Percentiles rank a stretch among this genome's conserved stretches.
These are phyloP conservation scores for Saccharomycopsis microspora DNA, from an alignment of 805 yeast genomes.

Conservation along the genomic window DNA sequence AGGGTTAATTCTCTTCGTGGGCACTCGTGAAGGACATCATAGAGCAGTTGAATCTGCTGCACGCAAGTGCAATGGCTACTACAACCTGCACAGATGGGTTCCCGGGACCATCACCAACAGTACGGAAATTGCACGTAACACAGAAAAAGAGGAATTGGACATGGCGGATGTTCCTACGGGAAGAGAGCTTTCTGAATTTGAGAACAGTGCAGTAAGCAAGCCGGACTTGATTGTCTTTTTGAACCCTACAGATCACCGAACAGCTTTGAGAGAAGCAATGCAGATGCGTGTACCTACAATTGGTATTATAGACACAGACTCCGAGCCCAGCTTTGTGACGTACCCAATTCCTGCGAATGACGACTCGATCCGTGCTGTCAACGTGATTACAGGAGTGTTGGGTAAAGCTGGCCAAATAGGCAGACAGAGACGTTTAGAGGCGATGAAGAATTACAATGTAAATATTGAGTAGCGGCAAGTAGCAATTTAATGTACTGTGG, in stretches of 20 bases:
- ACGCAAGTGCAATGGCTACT: slow-evolving; percentile 62
- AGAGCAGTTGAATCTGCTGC: slow-evolving; percentile 75
- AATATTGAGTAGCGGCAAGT: no score
- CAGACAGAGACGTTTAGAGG: slow-evolving; percentile 39
- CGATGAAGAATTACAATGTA: slow-evolving; percentile 20
- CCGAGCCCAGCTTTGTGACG: slow-evolving; percentile 80
- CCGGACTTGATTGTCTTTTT: slow-evolving; percentile 84
- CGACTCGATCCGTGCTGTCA: slow-evolving; percentile 74
- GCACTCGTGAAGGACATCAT: slow-evolving; percentile 70
- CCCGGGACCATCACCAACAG: slow-evolving; percentile 92
- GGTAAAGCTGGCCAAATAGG: slow-evolving; percentile 83
- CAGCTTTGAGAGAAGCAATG: slow-evolving; percentile 71
- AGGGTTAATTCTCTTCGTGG: slow-evolving; percentile 76
- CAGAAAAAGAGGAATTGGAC: slow-evolving; percentile 68
- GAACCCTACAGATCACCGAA: slow-evolving; percentile 81
- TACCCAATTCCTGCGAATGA: slow-evolving; percentile 97
- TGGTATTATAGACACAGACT: slow-evolving; percentile 88
- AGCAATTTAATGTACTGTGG: no score
- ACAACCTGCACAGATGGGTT: slow-evolving; percentile 78
- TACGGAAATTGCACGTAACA: slow-evolving; percentile 43
- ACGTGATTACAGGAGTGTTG: slow-evolving; percentile 71
- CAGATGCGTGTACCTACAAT: slow-evolving; percentile 81
- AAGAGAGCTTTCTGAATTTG: slow-evolving; percentile 40
- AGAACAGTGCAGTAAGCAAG: slow-evolving; percentile 46
- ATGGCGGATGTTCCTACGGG: slow-evolving; percentile 58